Evolutionary conservation across 768 basidiomycete species (phyloP).

Genomic region (Leccinum rimulosum): DNA sequence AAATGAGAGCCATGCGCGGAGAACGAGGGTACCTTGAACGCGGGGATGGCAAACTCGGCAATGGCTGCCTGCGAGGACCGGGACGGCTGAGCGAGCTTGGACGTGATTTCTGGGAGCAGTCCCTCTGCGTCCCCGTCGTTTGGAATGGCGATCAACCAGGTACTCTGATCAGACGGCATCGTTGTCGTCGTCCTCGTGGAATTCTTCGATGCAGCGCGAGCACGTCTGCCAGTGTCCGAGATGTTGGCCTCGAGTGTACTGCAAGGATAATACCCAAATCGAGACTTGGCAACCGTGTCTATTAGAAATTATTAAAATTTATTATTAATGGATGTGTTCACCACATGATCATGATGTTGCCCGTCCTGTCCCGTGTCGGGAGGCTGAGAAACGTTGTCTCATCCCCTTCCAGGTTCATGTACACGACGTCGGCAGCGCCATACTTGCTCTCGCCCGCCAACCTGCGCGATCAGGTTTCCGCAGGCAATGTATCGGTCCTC

Average conservation of each 20-base stretch:
- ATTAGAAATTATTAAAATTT: conserved; percentile 9
- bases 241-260: not conserved
- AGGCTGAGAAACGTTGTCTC: conserved; percentile 1
- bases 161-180: conserved; percentile 96
- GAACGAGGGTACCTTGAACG: conserved; percentile 72
- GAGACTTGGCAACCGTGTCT: conserved; percentile 6
- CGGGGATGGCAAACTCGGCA: conserved; percentile 71
- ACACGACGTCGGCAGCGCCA: conserved; percentile 39
- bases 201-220: conserved; percentile 7
- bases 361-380: conserved; percentile 10
- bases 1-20: conserved; percentile 4
- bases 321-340: not conserved
- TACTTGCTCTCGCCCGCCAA: conserved; percentile 53
- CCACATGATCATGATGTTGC: conserved; percentile 1
- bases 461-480: conserved; percentile 38
- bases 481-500: conserved; percentile 40
- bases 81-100: conserved; percentile 60
- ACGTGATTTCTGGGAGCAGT: conserved; percentile 58
- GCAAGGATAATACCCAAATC: conserved; percentile 7
- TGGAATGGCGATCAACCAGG: conserved; percentile 89
- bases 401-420: conserved; percentile 33
- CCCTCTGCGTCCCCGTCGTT: conserved; percentile 83
- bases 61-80: conserved; percentile 49
- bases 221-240: not conserved
- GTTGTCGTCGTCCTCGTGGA: conserved; percentile 11